Base-by-base conservation (phyloP, 2,329 filamentous ascomycete species). In the Calonectria leucothoes region DNA sequence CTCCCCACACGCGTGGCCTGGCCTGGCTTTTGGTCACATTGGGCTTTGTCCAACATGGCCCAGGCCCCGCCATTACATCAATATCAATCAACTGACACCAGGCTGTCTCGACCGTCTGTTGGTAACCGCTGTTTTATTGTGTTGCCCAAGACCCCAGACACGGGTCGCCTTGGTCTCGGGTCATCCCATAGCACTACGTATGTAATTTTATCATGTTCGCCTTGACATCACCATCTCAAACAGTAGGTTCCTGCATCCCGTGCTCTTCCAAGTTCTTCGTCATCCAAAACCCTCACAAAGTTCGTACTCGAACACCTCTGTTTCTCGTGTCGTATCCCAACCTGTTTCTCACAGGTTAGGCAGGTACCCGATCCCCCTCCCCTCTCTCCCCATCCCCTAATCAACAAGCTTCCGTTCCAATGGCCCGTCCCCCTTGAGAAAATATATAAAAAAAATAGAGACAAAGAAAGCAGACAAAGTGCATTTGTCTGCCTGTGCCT, bases 311-410 rank as follows among this genome's bases (percentile, higher is more conserved):
- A 71, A 66, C 59, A 37, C 29, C 69, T 52, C 51, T 29, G 25
- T 69, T 70, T 61, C 57, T 55, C 59, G 55, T 70, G 66, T 73
- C 75, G 31, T 80, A 77, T 76, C 71, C 74, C 74, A 73, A 78
- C 77, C 77, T 71, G 74, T 75, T 72, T 69, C 66, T 72, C 66
- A 48, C 77, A 61, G n/a, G n/a, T n/a, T n/a, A n/a, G 70, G 74
- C 48, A 66, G 68, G 61, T 48, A 57, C 59, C 45, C 52, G 45
- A 55, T 45, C 39, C 39, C 11, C n/a, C 70, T 52, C 72, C 64
- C 69, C 64, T 42, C 55, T 45, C 70, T 52, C 72, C 64, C 69
- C 64, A 39, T 51, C 49, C 61, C 71, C 48, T 39, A 65, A 37
- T 59, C 52, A 59, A 59, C 55, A 25, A 59, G 31, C 73, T 52